phyloP scores from a whole-genome alignment of 148 eudicot species.

The Chenopodium album region DNA sequence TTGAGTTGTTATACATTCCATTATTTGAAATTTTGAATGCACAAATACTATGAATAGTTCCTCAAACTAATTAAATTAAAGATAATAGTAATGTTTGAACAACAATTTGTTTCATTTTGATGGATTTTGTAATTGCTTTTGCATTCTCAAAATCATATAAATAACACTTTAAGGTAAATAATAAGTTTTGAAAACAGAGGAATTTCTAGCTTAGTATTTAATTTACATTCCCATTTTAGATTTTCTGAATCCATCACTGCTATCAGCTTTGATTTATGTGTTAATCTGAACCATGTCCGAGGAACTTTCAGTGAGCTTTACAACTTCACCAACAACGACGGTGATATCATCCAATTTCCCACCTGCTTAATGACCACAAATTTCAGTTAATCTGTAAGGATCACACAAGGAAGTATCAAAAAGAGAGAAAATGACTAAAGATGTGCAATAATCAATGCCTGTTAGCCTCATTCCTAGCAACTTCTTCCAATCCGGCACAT shows the following conservation, averaged over 20 bases:
- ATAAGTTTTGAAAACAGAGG: not conserved
- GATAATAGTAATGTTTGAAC: too few species aligned
- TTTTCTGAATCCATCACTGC: not conserved
- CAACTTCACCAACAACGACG: constrained; percentile 66
- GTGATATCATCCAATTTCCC: constrained; percentile 95
- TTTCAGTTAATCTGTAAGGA: not conserved
- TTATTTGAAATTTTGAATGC: too few species aligned
- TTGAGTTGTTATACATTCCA: too few species aligned
- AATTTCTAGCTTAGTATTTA: not conserved
- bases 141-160: not conserved
- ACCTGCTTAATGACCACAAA: constrained; percentile 44
- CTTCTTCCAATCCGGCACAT: constrained; percentile 81
- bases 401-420: not conserved
- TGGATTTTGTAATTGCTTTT: too few species aligned
- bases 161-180: not conserved
- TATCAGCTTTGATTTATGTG: not conserved
- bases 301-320: constrained; percentile 33
- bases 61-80: too few species aligned
- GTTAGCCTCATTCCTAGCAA: constrained; percentile 72
- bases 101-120: too few species aligned
- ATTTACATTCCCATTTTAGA: not conserved
- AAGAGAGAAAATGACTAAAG: not conserved
- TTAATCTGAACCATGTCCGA: constrained; percentile 11
- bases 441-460: constrained; percentile 35
- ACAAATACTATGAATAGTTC: too few species aligned